These are phyloP conservation scores for Eutypa lata DNA, from an alignment of 2,329 filamentous ascomycete genomes.

Conservation along the genomic window DNA sequence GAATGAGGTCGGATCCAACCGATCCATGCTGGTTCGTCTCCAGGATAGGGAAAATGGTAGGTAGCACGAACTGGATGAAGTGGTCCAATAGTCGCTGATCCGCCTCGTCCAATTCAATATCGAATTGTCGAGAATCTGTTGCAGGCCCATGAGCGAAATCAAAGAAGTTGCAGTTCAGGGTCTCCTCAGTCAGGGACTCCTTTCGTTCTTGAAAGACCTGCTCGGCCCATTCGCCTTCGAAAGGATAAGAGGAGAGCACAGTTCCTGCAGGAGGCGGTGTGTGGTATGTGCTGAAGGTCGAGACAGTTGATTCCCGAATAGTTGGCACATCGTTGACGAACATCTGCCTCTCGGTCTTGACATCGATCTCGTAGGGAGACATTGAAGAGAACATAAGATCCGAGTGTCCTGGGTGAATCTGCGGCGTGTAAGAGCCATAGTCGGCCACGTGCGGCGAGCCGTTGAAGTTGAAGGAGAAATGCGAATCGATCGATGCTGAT, in stretches of 20 bases:
- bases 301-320: conserved; percentile 80
- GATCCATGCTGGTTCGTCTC: conserved; percentile 87
- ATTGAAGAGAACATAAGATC: conserved; percentile 57
- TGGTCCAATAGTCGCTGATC: conserved; percentile 87
- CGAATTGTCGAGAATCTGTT: conserved; percentile 62
- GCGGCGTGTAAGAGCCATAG: conserved; percentile 60
- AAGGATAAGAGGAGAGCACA: conserved; percentile 59
- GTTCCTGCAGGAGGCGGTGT: conserved; percentile 70
- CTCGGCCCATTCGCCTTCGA: conserved; percentile 68
- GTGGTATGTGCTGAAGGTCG: conserved; percentile 89
- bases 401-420: conserved; percentile 54
- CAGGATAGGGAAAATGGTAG: conserved; percentile 86
- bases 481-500: conserved; percentile 77
- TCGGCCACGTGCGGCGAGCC: conserved; percentile 51
- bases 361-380: conserved; percentile 87
- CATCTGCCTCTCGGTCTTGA: conserved; percentile 93
- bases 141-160: conserved; percentile 71
- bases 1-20: conserved; percentile 75
- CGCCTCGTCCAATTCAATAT: conserved; percentile 80
- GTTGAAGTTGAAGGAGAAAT: conserved; percentile 75
- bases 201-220: conserved; percentile 65
- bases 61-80: conserved; percentile 84
- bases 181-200: conserved; percentile 65
- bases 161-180: conserved; percentile 75
- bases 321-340: conserved; percentile 89